Evolutionary conservation across 2,329 filamentous ascomycete species (phyloP).

Genomic region (Talaromyces verruculosus): DNA sequence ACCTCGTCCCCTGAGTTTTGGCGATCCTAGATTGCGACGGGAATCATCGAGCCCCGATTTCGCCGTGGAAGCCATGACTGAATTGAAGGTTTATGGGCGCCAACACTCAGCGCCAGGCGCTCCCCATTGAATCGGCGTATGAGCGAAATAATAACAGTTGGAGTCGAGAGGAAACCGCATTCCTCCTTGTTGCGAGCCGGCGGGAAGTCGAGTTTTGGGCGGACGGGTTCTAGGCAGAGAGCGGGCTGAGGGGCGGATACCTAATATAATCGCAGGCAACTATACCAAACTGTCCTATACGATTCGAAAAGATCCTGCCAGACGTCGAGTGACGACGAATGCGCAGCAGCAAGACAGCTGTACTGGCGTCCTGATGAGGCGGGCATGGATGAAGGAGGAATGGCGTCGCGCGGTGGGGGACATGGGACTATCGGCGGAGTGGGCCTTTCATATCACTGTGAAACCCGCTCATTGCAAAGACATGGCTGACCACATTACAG

Average conservation of each 20-base stretch:
- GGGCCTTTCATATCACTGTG: slow-evolving; percentile 15
- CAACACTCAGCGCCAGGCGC: slow-evolving; percentile 38
- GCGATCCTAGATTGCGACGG: slow-evolving; percentile 48
- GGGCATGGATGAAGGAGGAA: slow-evolving; percentile 21
- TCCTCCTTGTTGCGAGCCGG: slow-evolving; percentile 30
- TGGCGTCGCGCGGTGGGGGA: slow-evolving; percentile 20
- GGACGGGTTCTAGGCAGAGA: slow-evolving; percentile 22
- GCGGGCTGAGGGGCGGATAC: neutral
- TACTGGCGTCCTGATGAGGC: slow-evolving; percentile 15
- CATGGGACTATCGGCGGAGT: slow-evolving; percentile 16
- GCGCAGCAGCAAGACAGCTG: slow-evolving; percentile 20
- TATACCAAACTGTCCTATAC: slow-evolving; percentile 10
- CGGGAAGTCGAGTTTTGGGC: slow-evolving; percentile 23
- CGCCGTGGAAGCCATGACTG: slow-evolving; percentile 45
- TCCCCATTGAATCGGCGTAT: slow-evolving; percentile 43
- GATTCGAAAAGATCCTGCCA: neutral
- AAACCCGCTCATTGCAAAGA: slow-evolving; percentile 2
- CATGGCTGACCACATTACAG: neutral
- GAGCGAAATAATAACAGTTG: slow-evolving; percentile 31
- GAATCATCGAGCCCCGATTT: slow-evolving; percentile 48
- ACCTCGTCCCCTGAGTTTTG: slow-evolving; percentile 52
- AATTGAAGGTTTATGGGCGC: slow-evolving; percentile 32
- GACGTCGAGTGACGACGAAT: slow-evolving; percentile 21
- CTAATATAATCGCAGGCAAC: slow-evolving; percentile 10
- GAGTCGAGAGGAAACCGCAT: slow-evolving; percentile 38